A percentile compares a stretch with the other conserved stretches of the same genome.
Evolutionary conservation across 106 monocot genomes (phyloP).

Genomic region (Vanilla planifolia): DNA sequence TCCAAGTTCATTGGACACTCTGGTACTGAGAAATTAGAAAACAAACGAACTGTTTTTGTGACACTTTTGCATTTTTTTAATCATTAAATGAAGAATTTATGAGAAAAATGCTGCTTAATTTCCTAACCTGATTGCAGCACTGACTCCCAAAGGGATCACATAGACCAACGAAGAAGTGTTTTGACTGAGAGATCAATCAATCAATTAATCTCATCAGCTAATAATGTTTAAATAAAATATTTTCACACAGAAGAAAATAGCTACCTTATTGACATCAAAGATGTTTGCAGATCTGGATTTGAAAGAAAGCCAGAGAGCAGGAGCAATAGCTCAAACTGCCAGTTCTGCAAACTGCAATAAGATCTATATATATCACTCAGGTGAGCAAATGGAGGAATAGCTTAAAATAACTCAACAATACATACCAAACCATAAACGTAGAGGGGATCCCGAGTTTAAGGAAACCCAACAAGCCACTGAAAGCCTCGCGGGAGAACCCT

Average conservation of each 20-base stretch:
- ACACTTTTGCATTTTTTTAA: too few relatives aligned
- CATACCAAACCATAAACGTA: constrained; percentile 75
- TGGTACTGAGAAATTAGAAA: constrained; percentile 12
- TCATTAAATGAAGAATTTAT: too few relatives aligned
- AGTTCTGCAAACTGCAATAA: background rate
- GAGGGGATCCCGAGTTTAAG: constrained; percentile 70
- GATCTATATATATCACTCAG: constrained; percentile 2
- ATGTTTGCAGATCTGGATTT: background rate
- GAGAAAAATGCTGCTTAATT: too few relatives aligned
- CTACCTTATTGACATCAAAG: background rate
- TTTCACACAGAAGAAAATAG: too few relatives aligned
- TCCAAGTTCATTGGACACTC: constrained; percentile 44
- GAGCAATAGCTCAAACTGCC: background rate
- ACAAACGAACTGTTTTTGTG: background rate
- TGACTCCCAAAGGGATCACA: constrained; percentile 8
- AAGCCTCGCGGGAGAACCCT: constrained; percentile 46
- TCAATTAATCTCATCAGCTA: too few relatives aligned
- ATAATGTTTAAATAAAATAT: too few relatives aligned
- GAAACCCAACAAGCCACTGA: constrained; percentile 36
- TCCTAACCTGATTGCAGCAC: constrained; percentile 20
- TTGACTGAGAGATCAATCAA: too few relatives aligned
- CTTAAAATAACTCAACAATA: too few relatives aligned
- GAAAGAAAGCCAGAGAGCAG: background rate
- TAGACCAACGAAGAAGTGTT: constrained; percentile 24
- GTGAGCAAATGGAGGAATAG: too few relatives aligned